These are phyloP conservation scores for Thalassiosira oceanica DNA, from an alignment of 352 stramenopile species.

Conservation along the genomic window DNA sequence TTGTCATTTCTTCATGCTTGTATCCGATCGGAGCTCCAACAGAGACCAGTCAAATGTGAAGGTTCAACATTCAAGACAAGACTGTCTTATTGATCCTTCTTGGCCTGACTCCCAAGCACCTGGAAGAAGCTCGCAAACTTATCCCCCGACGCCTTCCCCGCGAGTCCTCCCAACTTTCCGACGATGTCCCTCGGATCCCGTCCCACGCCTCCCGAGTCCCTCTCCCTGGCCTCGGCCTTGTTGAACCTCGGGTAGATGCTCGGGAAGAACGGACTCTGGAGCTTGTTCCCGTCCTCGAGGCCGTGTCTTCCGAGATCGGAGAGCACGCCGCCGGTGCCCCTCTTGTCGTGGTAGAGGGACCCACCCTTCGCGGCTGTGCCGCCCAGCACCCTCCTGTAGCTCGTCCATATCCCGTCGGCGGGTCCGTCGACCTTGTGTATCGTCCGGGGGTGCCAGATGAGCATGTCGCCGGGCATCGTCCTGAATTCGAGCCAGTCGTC, in stretches of 20 bases:
- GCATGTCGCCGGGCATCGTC: conserved; percentile 80
- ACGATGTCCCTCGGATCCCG: conserved; percentile 72
- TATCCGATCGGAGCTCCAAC: no score
- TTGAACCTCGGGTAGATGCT: no score
- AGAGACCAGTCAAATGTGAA: no score
- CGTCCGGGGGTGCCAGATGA: conserved; percentile 81
- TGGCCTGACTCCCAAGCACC: conserved; percentile 69
- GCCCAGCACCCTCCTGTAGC: conserved; percentile 74
- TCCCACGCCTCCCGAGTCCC: conserved; percentile 68
- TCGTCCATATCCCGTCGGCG: conserved; percentile 76
- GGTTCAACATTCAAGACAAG: no score
- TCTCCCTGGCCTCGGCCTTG: no score
- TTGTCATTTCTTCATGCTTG: no score
- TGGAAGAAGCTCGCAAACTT: conserved; percentile 79
- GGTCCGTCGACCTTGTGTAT: conserved; percentile 85
- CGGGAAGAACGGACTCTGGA: conserved; percentile 75
- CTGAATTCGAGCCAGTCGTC: conserved; percentile 68
- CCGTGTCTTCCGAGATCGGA: conserved; percentile 76
- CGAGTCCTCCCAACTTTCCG: conserved; percentile 73
- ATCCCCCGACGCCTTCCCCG: conserved; percentile 71
- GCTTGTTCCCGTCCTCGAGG: conserved; percentile 56
- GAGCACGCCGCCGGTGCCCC: conserved; percentile 72
- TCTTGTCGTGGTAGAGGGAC: conserved; percentile 74
- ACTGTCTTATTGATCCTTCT: no score
- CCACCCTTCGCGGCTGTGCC: conserved; percentile 75